Base-by-base conservation (phyloP, 176 grass and related monocot species). In the Saccharum spontaneum region DNA sequence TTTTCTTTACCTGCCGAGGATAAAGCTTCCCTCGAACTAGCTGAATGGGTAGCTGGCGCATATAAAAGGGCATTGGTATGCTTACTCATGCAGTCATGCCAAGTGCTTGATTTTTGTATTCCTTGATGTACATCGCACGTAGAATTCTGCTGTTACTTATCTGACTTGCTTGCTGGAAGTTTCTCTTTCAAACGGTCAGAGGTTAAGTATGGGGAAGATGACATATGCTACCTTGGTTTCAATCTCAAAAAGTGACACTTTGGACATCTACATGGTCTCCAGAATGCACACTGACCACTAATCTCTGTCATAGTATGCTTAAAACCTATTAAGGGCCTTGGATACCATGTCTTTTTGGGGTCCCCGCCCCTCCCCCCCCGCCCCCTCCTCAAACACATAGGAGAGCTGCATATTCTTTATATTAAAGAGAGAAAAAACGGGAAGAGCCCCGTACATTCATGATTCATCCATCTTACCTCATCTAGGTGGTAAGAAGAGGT, bases 1-100 rank as follows among this genome's bases (percentile, higher is more conserved):
- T 98, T 98, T 91, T 95, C 93, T 67, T 89, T 98, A 84, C 82
- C 91, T 62, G 85, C 90, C 54, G 96, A 98, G 87, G 96, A 98
- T 90, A 95, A 94, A 90, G 92, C 91, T 81, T 89, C 89, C 79
- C 93, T 98, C 85, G 89, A 98, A 79, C 83, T 98, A 69, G 85
- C 77, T 0, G 93, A 93, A 89, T 98, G 96, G 96, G 88, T 92
- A 75, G 86, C 95, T 86, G 87, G 89, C 50, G 85, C 91, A 76
- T 98, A 63, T 78, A 95, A 77, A 95, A 93, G 80, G 94, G 89
- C 90, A 92, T 85, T 88, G 87, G 90, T 93, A 88, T 86, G 84
- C 39, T 82, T 62, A 80, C 28, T 60, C 14, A 55, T 78, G 49
- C 67, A 26, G 37, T 41, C 40, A 66, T 49, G 37, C 23, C 33